Evolutionary conservation across 495 filamentous ascomycete genomes (phyloP).

Genomic region (Neurospora discreta): DNA sequence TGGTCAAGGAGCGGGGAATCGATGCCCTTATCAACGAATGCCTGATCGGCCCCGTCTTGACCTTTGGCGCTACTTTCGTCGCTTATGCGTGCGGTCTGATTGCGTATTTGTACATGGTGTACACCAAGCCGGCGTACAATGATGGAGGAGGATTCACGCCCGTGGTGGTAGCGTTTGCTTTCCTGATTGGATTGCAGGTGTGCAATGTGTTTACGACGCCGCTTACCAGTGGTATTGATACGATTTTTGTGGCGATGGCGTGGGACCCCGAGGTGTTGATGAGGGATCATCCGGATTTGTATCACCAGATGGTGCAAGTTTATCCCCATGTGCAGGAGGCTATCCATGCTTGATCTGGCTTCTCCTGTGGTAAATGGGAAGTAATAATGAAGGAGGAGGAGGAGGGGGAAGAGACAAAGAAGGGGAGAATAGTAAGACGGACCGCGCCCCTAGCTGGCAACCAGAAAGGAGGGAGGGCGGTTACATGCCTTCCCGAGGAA

Average conservation of each 20-base stretch:
- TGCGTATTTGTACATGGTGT: slow-evolving; percentile 70
- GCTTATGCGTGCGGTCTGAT: slow-evolving; percentile 72
- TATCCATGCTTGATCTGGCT: slow-evolving; percentile 21
- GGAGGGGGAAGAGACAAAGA: not conserved
- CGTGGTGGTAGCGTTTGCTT: slow-evolving; percentile 72
- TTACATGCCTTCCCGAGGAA: no score
- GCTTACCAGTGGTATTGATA: slow-evolving; percentile 58
- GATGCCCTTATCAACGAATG: slow-evolving; percentile 86
- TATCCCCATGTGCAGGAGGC: slow-evolving; percentile 71
- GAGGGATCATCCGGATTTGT: slow-evolving; percentile 71
- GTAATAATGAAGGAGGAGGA: not conserved
- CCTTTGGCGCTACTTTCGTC: slow-evolving; percentile 74
- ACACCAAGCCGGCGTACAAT: slow-evolving; percentile 72
- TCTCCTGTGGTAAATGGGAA: not conserved
- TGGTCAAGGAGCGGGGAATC: slow-evolving; percentile 86
- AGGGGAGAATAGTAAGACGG: no score
- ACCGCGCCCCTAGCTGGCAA: no score
- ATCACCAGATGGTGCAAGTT: slow-evolving; percentile 58
- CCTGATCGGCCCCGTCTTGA: slow-evolving; percentile 81
- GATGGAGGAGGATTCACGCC: slow-evolving; percentile 42
- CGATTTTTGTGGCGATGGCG: slow-evolving; percentile 79
- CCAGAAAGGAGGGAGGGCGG: no score
- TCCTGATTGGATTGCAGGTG: slow-evolving; percentile 78
- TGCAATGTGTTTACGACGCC: slow-evolving; percentile 81
- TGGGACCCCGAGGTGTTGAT: slow-evolving; percentile 85